A percentile compares a stretch with the other conserved stretches of the same genome.
These are phyloP conservation scores for Ophiocordyceps camponoti-floridani DNA, from an alignment of 2,329 filamentous ascomycete species.

Conservation along the genomic window DNA sequence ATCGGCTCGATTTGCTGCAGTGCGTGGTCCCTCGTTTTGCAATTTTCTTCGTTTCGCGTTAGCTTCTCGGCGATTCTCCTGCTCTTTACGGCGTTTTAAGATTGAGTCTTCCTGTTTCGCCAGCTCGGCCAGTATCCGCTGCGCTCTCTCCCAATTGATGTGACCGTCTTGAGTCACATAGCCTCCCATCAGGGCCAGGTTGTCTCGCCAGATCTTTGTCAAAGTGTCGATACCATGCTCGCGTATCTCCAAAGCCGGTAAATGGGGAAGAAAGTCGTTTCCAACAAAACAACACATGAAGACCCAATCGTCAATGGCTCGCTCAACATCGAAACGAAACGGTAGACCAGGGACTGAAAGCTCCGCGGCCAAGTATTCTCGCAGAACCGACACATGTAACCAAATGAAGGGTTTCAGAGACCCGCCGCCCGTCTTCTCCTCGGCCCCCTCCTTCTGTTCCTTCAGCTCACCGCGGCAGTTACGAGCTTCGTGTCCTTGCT, in stretches of 20 bases:
- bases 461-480: slow-evolving; percentile 69
- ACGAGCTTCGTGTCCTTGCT: slow-evolving; percentile 76
- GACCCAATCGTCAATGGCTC: slow-evolving; percentile 93
- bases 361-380: slow-evolving; percentile 86
- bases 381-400: slow-evolving; percentile 80
- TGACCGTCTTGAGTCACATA: slow-evolving; percentile 92
- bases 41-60: slow-evolving; percentile 63
- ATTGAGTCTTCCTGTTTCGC: slow-evolving; percentile 89
- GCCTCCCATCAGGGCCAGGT: slow-evolving; percentile 77
- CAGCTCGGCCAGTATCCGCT: slow-evolving; percentile 72
- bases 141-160: slow-evolving; percentile 72
- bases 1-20: slow-evolving; percentile 6
- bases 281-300: slow-evolving; percentile 99
- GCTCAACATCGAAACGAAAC: slow-evolving; percentile 84
- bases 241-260: slow-evolving; percentile 92
- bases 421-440: slow-evolving; percentile 57
- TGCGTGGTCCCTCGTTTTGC: slow-evolving; percentile 33
- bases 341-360: slow-evolving; percentile 66
- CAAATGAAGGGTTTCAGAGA: slow-evolving; percentile 89
- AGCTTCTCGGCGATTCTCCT: slow-evolving; percentile 68
- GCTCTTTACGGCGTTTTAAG: slow-evolving; percentile 72
- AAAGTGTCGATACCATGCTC: slow-evolving; percentile 95
- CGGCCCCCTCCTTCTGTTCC: slow-evolving; percentile 60
- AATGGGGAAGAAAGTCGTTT: slow-evolving; percentile 93
- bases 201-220: slow-evolving; percentile 93